A percentile compares a stretch with the other conserved stretches of the same genome.
Evolutionary conservation across 148 eudicot species (phyloP).

Genomic region (Amaranthus palmeri): DNA sequence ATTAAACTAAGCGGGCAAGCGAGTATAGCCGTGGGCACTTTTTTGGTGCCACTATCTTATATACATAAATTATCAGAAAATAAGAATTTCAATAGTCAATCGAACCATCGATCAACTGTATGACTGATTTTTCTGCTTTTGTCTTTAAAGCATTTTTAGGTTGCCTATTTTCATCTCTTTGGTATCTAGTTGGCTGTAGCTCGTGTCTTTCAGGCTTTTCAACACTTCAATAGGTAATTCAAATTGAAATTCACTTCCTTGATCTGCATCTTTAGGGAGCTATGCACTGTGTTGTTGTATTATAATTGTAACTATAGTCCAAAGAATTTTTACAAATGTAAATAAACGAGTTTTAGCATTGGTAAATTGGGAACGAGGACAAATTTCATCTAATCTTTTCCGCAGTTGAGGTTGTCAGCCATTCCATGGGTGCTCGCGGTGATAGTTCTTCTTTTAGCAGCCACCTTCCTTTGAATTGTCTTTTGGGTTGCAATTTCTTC

Average conservation of each 20-base stretch:
- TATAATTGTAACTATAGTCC: neutral
- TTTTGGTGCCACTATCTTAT: neutral
- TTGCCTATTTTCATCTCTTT: too few species aligned
- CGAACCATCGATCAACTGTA: neutral
- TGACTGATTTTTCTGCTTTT: neutral
- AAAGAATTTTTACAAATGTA: neutral
- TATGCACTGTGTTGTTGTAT: too few species aligned
- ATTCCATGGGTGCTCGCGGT: conserved; percentile 45
- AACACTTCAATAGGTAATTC: neutral
- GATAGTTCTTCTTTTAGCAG: conserved; percentile 38
- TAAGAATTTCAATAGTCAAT: neutral
- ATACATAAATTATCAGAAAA: conserved; percentile 11
- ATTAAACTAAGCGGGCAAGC: too few species aligned
- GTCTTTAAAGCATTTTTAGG: too few species aligned
- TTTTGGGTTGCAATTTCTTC: conserved; percentile 54
- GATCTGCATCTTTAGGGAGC: too few species aligned
- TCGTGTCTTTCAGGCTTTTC: too few species aligned
- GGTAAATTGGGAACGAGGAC: neutral
- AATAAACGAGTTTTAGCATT: neutral
- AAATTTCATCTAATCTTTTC: conserved; percentile 19
- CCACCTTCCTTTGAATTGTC: conserved; percentile 42
- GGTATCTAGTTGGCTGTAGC: too few species aligned
- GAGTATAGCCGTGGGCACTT: too few species aligned
- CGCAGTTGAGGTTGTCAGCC: conserved; percentile 49
- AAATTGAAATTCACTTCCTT: too few species aligned